Base-by-base conservation (phyloP, 306 rosid genomes). In the Adenanthera pavonina region DNA sequence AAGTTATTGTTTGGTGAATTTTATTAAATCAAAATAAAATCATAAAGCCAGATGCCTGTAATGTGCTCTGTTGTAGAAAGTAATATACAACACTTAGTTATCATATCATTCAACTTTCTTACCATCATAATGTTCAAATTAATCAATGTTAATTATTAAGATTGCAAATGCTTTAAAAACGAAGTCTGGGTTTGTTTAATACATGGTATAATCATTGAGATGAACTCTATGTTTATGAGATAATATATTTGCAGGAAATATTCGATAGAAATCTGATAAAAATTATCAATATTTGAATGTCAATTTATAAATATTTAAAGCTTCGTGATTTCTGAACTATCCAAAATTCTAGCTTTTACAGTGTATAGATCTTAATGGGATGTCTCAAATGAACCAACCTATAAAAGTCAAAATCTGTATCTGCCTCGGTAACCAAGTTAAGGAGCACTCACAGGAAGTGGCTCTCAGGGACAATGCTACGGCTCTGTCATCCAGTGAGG, bases 381-480 rank as follows among this genome's bases (percentile, higher is more conserved):
- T 52, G 8, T 30, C 36, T 38, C 38, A 38, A 40, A 54, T 80
- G 74, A 75, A 76, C 40, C 79, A 75, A 70, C 35, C 62, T 54
- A 80, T 70, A 84, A 64, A 84, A 70, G 77, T 61, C 11, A 15
- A 75, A 69, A 72, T 69, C 19, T 36, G 35, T 53, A 84, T 80
- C 67, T 70, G 38, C 34, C 51, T 70, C 38, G 65, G 77, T 76
- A 77, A 80, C 40, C 72, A 61, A 52, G 49, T 71, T 80, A 69
- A 71, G 66, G 78, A 17, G 70, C 78, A 69, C 76, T 80, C 70
- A 51, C 78, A 34, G 47, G n/a, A 80, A 8, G 72, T 61, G 54
- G 57, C 41, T 69, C 67, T 81, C 33, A 20, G 13, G 78, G 51
- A 72, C 15, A 49, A 81, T 72, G 62, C 62, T 36, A 85, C 15